Conservation (phyloP, 257 asterid species). For the Salvia miltiorrhiza region DNA sequence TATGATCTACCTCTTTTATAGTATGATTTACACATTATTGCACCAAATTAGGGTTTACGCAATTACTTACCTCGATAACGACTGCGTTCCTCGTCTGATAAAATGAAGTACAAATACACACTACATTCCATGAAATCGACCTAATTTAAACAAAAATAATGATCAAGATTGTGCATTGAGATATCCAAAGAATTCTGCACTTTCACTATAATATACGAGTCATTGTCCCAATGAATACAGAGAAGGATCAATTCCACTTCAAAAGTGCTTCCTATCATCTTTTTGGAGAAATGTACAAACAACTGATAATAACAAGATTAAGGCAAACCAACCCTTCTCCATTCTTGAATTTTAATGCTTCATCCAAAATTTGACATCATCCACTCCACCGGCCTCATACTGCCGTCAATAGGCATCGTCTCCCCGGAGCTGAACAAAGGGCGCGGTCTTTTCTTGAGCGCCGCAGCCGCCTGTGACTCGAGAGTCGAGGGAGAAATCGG, state of each 20-base stretch:
- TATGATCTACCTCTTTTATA: too few relatives aligned
- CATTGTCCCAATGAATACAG: neutral
- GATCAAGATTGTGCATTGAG: neutral
- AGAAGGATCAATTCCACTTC: slow-evolving; percentile 18
- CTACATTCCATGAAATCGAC: neutral
- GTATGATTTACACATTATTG: too few relatives aligned
- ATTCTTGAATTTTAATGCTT: slow-evolving; percentile 11
- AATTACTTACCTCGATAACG: too few relatives aligned
- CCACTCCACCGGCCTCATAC: slow-evolving; percentile 64
- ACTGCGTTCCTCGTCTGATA: too few relatives aligned
- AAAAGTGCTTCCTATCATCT: slow-evolving; percentile 9
- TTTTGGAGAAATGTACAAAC: slow-evolving; percentile 41
- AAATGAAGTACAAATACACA: too few relatives aligned
- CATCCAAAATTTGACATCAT: slow-evolving; percentile 52
- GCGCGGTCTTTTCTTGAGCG: slow-evolving; percentile 61
- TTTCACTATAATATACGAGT: slow-evolving; percentile 12
- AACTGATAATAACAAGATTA: slow-evolving; percentile 7
- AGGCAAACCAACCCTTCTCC: neutral
- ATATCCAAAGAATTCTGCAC: slow-evolving; percentile 12
- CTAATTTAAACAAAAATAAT: neutral
- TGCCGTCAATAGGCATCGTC: slow-evolving; percentile 37
- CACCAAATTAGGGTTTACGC: too few relatives aligned
- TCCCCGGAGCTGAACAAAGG: slow-evolving; percentile 36
- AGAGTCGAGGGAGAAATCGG: slow-evolving; percentile 36
- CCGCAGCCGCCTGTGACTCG: slow-evolving; percentile 44